Conservation (phyloP, 208 protist species). For the Jaenimonas drosophilae region DNA sequence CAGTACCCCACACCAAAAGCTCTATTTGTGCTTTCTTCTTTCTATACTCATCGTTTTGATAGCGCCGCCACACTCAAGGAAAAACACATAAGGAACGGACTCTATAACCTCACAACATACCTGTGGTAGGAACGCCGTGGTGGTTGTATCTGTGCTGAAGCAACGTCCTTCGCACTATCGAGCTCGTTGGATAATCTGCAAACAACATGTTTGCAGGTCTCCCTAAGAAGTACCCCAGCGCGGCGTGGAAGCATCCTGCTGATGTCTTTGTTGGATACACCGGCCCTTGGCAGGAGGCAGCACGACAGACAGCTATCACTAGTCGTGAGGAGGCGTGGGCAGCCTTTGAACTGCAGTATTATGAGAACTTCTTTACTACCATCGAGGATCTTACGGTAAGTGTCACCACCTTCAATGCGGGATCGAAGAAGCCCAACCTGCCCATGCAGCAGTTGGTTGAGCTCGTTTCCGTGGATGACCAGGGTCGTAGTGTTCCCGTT, state of each 20-base stretch:
- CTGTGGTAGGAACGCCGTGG: too few species aligned
- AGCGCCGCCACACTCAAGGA: slow-evolving; percentile 1
- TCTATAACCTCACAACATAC: too few species aligned
- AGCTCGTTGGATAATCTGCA: too few species aligned
- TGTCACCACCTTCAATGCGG: slow-evolving; percentile 81
- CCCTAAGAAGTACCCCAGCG: slow-evolving; percentile 35
- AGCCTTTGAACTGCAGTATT: slow-evolving; percentile 61
- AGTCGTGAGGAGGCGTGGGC: slow-evolving; percentile 51
- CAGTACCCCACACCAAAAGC: neutral
- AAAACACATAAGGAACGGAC: neutral
- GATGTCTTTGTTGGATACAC: slow-evolving; percentile 28
- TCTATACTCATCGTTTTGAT: slow-evolving; percentile 1
- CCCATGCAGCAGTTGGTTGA: slow-evolving; percentile 20
- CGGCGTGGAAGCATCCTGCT: slow-evolving; percentile 31
- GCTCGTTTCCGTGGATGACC: slow-evolving; percentile 12
- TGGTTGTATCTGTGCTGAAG: too few species aligned
- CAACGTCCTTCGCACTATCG: too few species aligned
- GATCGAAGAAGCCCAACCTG: slow-evolving; percentile 60
- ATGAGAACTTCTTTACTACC: slow-evolving; percentile 57
- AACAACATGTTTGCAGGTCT: slow-evolving; percentile 45
- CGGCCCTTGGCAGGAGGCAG: neutral
- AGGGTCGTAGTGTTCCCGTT: slow-evolving; percentile 10
- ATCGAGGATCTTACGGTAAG: slow-evolving; percentile 52
- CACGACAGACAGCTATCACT: neutral
- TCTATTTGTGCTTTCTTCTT: slow-evolving; percentile 3